A percentile compares a stretch with the other conserved stretches of the same genome.
phyloP scores from a whole-genome alignment of 306 rosid genomes.

The Phaseolus lunatus region DNA sequence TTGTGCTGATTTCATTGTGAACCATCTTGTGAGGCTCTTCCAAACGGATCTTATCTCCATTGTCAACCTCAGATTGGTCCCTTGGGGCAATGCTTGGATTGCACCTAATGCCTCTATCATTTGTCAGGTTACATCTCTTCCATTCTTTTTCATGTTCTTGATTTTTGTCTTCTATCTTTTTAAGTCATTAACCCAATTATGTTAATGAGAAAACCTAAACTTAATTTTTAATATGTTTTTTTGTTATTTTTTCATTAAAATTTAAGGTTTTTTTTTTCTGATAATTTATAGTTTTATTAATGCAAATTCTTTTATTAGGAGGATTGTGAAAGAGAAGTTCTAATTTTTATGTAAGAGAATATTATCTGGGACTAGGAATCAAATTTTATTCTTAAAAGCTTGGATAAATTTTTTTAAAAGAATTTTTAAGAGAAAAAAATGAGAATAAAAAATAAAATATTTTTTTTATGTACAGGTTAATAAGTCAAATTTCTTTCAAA shows the following conservation, averaged over 20 bases:
- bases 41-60: conserved; percentile 71
- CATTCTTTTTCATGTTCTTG: background rate
- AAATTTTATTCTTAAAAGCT: too few relatives aligned
- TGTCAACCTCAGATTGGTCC: conserved; percentile 77
- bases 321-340: background rate
- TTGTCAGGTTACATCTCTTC: conserved; percentile 64
- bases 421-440: too few relatives aligned
- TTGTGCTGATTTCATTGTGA: conserved; percentile 85
- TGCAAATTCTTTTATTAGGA: background rate
- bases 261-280: background rate
- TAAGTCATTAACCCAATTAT: background rate
- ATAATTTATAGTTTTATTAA: background rate
- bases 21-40: conserved; percentile 70
- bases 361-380: too few relatives aligned
- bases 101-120: conserved; percentile 56
- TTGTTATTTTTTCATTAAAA: background rate
- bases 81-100: conserved; percentile 91
- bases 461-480: too few relatives aligned
- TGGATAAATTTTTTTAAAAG: too few relatives aligned
- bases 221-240: background rate
- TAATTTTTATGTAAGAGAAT: too few relatives aligned
- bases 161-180: background rate
- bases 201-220: background rate
- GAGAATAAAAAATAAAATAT: too few relatives aligned
- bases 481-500: too few relatives aligned